Evolutionary conservation across 1,139 yeast species (phyloP).

Genomic region (Lodderomyces theae): DNA sequence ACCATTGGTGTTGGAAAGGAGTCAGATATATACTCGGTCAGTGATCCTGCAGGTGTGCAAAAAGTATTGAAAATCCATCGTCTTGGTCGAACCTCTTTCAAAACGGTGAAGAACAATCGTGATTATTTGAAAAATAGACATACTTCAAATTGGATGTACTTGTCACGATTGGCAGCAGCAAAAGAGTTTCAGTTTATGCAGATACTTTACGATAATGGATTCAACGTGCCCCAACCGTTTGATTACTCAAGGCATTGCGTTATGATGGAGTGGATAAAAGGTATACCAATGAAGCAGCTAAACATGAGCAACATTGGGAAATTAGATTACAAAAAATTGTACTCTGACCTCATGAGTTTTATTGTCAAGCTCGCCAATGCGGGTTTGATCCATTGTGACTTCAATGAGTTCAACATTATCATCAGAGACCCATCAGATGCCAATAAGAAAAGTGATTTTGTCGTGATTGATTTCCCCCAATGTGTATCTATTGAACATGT

Average conservation of each 20-base stretch:
- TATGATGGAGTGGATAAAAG: constrained; percentile 86
- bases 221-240: constrained; percentile 82
- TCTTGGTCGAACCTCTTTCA: constrained; percentile 88
- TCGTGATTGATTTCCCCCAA: constrained; percentile 97
- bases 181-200: constrained; percentile 90
- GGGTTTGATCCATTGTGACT: constrained; percentile 96
- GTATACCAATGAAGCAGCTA: constrained; percentile 84
- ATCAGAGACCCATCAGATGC: constrained; percentile 55
- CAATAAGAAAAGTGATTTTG: constrained; percentile 59
- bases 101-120: constrained; percentile 88
- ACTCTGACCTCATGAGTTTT: constrained; percentile 82
- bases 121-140: constrained; percentile 77
- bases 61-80: constrained; percentile 87
- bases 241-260: constrained; percentile 91
- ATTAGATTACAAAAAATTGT: constrained; percentile 63
- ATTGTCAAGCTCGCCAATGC: constrained; percentile 78
- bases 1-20: constrained; percentile 97
- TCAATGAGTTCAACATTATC: constrained; percentile 92
- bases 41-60: constrained; percentile 61
- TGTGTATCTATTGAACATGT: constrained; percentile 90
- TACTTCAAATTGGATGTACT: constrained; percentile 84
- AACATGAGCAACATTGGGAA: constrained; percentile 4
- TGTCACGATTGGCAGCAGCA: constrained; percentile 85
- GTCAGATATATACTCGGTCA: constrained; percentile 89
- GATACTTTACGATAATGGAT: constrained; percentile 68